Conservation (phyloP, 148 eudicot genomes). For the Chenopodium album region DNA sequence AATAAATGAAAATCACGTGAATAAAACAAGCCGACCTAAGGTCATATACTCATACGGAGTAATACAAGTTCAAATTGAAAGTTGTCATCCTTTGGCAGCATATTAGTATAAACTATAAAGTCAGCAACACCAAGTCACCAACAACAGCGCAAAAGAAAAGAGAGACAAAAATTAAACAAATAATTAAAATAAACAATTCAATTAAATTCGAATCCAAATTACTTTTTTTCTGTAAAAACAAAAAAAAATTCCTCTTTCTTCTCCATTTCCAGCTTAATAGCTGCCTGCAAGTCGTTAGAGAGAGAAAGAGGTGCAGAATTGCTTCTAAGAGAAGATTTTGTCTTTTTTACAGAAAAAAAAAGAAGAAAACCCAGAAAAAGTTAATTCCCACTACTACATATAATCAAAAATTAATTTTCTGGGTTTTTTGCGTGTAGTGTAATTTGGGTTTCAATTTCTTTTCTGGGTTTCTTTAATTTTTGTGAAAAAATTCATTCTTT, state of each 20-base stretch:
- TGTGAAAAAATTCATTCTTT: no score
- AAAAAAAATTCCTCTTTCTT: neutral
- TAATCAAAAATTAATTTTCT: neutral
- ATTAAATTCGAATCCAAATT: neutral
- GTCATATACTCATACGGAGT: no score
- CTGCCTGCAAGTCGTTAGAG: neutral
- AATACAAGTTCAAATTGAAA: neutral
- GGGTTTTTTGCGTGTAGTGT: neutral
- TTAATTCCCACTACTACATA: neutral
- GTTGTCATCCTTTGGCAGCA: neutral
- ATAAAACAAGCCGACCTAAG: no score
- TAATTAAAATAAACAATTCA: slow-evolving; percentile 1
- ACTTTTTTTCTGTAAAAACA: neutral
- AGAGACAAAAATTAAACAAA: neutral
- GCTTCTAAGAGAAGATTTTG: slow-evolving; percentile 24
- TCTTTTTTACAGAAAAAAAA: slow-evolving; percentile 1
- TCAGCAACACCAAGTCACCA: neutral
- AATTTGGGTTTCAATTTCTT: slow-evolving; percentile 11
- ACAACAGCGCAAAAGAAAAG: neutral
- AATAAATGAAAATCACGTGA: no score
- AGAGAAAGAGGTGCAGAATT: slow-evolving; percentile 3
- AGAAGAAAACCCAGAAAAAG: neutral
- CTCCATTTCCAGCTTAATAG: slow-evolving; percentile 6
- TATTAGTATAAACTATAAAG: neutral
- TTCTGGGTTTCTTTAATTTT: neutral